These are phyloP conservation scores for Paracamarosporium sp. DNA, from an alignment of 2,329 filamentous ascomycete species.

Conservation along the genomic window DNA sequence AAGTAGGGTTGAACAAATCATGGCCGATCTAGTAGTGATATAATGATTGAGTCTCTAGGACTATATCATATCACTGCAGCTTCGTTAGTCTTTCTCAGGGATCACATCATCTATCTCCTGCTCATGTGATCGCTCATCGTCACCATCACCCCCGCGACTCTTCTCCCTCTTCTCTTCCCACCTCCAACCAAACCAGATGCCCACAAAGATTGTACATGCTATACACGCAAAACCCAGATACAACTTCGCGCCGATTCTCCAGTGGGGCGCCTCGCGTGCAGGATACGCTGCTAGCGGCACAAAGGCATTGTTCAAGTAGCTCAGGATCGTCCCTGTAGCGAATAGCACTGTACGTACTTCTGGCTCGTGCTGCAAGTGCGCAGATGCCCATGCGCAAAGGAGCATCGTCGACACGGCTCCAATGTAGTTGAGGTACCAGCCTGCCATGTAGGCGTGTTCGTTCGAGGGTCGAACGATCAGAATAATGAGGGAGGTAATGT, in stretches of 20 bases:
- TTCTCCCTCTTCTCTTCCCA: slow-evolving; percentile 7
- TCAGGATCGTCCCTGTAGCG: slow-evolving; percentile 9
- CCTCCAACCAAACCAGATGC: slow-evolving; percentile 11
- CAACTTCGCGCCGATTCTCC: slow-evolving; percentile 15
- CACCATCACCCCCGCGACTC: neutral
- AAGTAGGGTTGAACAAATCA: too few relatives aligned
- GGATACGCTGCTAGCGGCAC: slow-evolving; percentile 16
- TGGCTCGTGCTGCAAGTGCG: slow-evolving; percentile 13
- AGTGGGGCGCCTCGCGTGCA: slow-evolving; percentile 12
- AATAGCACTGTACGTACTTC: slow-evolving; percentile 14
- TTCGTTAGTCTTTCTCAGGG: neutral
- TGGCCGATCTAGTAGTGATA: too few relatives aligned
- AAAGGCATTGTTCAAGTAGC: slow-evolving; percentile 12
- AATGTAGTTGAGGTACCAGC: slow-evolving; percentile 16
- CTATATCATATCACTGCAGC: too few relatives aligned
- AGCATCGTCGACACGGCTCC: slow-evolving; percentile 11
- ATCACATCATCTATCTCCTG: neutral
- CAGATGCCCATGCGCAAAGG: slow-evolving; percentile 13
- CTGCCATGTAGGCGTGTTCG: slow-evolving; percentile 15
- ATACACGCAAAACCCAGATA: slow-evolving; percentile 13
- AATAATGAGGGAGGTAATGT: slow-evolving; percentile 6
- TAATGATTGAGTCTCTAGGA: too few relatives aligned
- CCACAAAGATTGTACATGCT: slow-evolving; percentile 5
- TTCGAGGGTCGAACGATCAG: slow-evolving; percentile 10
- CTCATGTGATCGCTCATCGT: neutral